phyloP scores from a whole-genome alignment of 2,329 filamentous ascomycete species.

The Hypoxylon sp. region DNA sequence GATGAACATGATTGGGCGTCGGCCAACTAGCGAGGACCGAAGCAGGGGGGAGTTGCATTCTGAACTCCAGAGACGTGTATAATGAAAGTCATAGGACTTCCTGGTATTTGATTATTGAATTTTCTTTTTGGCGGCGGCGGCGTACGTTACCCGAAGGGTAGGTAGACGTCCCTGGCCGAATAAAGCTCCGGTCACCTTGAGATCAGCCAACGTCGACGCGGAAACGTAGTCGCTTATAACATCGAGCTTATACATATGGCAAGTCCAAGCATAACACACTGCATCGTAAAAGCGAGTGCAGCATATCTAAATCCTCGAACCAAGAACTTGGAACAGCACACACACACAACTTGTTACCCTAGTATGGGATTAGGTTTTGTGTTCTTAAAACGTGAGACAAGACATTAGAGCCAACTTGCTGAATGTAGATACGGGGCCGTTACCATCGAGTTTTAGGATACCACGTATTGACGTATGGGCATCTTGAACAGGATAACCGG shows the following conservation, averaged over 20 bases:
- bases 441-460: constrained; percentile 31
- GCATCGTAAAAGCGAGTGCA: constrained; percentile 10
- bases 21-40: constrained; percentile 53
- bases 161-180: constrained; percentile 6
- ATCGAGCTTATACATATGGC: constrained; percentile 8
- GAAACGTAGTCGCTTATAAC: constrained; percentile 17
- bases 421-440: constrained; percentile 18
- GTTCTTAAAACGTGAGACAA: constrained; percentile 19
- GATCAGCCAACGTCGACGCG: background rate
- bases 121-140: background rate
- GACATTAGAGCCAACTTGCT: constrained; percentile 10
- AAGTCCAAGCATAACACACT: constrained; percentile 1
- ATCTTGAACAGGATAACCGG: constrained; percentile 22
- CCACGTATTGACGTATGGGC: constrained; percentile 19
- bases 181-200: constrained; percentile 10
- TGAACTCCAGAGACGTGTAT: constrained; percentile 13
- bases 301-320: constrained; percentile 8
- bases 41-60: constrained; percentile 50
- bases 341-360: background rate
- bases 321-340: constrained; percentile 11
- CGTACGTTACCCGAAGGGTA: background rate
- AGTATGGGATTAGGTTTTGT: constrained; percentile 6
- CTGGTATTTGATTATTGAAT: background rate
- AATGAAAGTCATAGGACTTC: constrained; percentile 2
- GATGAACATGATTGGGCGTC: constrained; percentile 53